phyloP scores from a whole-genome alignment of 2,329 filamentous ascomycete species.

The Lecanosticta acicola region DNA sequence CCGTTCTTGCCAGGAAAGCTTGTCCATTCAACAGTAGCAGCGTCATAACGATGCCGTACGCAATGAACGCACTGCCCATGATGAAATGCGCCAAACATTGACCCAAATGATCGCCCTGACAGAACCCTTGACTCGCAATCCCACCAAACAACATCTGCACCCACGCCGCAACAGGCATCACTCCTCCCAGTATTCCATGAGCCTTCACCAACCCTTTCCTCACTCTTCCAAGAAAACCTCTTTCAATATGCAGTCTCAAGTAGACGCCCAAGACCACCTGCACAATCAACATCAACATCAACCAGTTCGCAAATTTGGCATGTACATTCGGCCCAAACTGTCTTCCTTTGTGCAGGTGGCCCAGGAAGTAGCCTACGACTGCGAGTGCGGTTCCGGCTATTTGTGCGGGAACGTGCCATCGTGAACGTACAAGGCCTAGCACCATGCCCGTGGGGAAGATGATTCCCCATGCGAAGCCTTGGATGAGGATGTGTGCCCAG shows the following conservation, averaged over 20 bases:
- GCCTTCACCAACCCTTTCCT: slow-evolving; percentile 61
- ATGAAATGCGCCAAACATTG: slow-evolving; percentile 97
- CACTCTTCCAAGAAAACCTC: slow-evolving; percentile 73
- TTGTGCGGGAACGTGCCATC: slow-evolving; percentile 92
- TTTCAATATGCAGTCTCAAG: slow-evolving; percentile 81
- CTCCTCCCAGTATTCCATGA: slow-evolving; percentile 79
- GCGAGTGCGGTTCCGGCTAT: slow-evolving; percentile 68
- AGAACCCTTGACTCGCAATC: slow-evolving; percentile 88
- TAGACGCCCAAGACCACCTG: slow-evolving; percentile 82
- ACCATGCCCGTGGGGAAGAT: slow-evolving; percentile 96
- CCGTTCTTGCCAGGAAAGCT: slow-evolving; percentile 72
- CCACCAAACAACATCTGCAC: slow-evolving; percentile 93
- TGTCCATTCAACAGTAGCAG: slow-evolving; percentile 85
- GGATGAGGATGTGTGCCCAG: slow-evolving; percentile 90
- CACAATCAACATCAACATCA: slow-evolving; percentile 71
- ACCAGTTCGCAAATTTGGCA: slow-evolving; percentile 67
- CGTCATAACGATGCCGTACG: slow-evolving; percentile 80
- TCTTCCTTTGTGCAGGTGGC: slow-evolving; percentile 82
- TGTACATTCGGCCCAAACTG: slow-evolving; percentile 81
- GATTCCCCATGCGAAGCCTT: slow-evolving; percentile 81
- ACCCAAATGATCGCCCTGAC: slow-evolving; percentile 80
- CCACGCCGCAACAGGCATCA: slow-evolving; percentile 82
- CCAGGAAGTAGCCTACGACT: slow-evolving; percentile 80
- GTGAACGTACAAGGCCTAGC: slow-evolving; percentile 78
- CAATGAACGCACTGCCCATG: slow-evolving; percentile 96